Base-by-base conservation (phyloP, 2,329 filamentous ascomycete genomes). In the Ophiostoma populinum region DNA sequence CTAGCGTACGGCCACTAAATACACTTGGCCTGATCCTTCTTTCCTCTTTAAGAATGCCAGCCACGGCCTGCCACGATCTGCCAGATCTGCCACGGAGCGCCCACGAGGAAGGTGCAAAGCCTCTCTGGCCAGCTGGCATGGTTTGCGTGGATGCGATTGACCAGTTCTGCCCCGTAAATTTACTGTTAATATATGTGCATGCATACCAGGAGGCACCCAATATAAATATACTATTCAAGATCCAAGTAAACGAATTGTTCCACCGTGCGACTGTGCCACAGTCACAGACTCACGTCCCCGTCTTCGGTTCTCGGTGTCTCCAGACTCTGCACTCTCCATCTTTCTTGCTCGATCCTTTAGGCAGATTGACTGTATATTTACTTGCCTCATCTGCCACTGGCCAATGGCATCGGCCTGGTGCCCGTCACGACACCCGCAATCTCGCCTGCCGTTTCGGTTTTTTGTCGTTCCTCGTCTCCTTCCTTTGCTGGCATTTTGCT, bases 91-190 rank as follows among this genome's bases (percentile, higher is more conserved):
- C 28, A 37, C 24, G 29, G 35, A 32, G 28, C n/a, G 17, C n/a
- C n/a, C n/a, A n/a, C n/a, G n/a, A 24, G 17, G 21, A 18, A 19
- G 35, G 28, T 21, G 33, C 37, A 33, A 39, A 36, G 37, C 37
- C 37, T 20, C 37, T 31, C 28, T 29, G 12, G 18, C 24, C 37
- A 39, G 37, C 37, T 39, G 37, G 37, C 7, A n/a, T n/a, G n/a
- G n/a, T n/a, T n/a, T n/a, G n/a, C n/a, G n/a, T n/a, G n/a, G n/a
- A n/a, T n/a, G n/a, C n/a, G n/a, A n/a, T n/a, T n/a, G n/a, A n/a
- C n/a, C n/a, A n/a, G n/a, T n/a, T n/a, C n/a, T n/a, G n/a, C n/a
- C n/a, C n/a, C n/a, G n/a, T n/a, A 6, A 10, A 22, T 22, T 10
- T 22, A 6, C 21, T 22, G 10, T 6, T 22, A 22, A 22, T 22